Evolutionary conservation across 139 green algal genomes (phyloP).

Genomic region (Chara braunii): DNA sequence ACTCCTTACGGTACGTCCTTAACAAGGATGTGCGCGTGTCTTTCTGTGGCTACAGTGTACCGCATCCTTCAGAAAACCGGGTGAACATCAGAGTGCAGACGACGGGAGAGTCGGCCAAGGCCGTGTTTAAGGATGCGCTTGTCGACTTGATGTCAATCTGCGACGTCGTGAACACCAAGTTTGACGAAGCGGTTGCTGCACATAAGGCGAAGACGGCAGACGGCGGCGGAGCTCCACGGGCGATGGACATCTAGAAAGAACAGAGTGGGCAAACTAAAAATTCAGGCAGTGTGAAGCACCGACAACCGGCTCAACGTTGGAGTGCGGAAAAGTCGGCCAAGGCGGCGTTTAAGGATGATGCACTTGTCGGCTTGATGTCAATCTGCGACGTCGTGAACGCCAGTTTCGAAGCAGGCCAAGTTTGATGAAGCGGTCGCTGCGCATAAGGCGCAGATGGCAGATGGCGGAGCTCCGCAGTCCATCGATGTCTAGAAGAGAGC

Average conservation of each 20-base stretch:
- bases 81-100: slow-evolving; percentile 80
- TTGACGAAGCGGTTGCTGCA: slow-evolving; percentile 15
- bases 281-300: too few relatives aligned
- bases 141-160: slow-evolving; percentile 22
- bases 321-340: slow-evolving; percentile 52
- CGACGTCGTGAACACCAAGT: slow-evolving; percentile 20
- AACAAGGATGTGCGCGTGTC: slow-evolving; percentile 61
- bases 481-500: background rate
- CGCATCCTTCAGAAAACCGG: slow-evolving; percentile 69
- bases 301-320: slow-evolving; percentile 72
- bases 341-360: slow-evolving; percentile 18
- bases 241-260: background rate
- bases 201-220: background rate
- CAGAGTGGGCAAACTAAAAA: too few relatives aligned
- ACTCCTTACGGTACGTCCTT: slow-evolving; percentile 68
- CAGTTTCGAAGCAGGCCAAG: too few relatives aligned
- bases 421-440: slow-evolving; percentile 24
- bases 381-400: slow-evolving; percentile 30
- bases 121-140: slow-evolving; percentile 20
- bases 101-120: slow-evolving; percentile 46
- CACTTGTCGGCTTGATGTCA: slow-evolving; percentile 3
- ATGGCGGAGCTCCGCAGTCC: background rate
- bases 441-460: background rate
- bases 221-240: background rate
- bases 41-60: slow-evolving; percentile 74